These are phyloP conservation scores for Gastrodia elata DNA, from an alignment of 106 monocot genomes.

Conservation along the genomic window DNA sequence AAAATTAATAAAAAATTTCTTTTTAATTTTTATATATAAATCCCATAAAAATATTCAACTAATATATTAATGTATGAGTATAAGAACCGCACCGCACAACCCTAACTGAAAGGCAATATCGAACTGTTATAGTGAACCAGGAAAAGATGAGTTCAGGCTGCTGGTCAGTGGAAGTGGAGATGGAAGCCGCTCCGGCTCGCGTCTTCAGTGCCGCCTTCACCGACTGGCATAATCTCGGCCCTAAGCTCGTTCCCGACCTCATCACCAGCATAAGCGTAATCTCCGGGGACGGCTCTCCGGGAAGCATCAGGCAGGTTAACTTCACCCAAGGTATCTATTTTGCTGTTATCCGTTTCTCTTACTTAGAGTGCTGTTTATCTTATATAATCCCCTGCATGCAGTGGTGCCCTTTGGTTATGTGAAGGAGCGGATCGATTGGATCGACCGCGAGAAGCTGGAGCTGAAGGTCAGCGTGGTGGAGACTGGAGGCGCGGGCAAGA, in stretches of 20 bases:
- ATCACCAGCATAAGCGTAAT: slow-evolving; percentile 7
- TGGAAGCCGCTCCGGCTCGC: slow-evolving; percentile 16
- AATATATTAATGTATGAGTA: no score
- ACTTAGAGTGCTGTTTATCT: neutral
- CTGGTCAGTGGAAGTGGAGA: slow-evolving; percentile 19
- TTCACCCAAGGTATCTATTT: slow-evolving; percentile 23
- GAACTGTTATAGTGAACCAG: no score
- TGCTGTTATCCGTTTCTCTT: neutral
- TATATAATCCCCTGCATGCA: neutral
- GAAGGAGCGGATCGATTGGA: slow-evolving; percentile 13
- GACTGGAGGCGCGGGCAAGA: slow-evolving; percentile 10
- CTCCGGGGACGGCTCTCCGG: slow-evolving; percentile 12
- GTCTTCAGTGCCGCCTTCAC: slow-evolving; percentile 25
- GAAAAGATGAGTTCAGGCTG: neutral
- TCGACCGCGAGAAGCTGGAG: slow-evolving; percentile 15
- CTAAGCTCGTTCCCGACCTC: slow-evolving; percentile 27
- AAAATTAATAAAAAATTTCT: no score
- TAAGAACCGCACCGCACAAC: no score
- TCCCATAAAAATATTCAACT: no score
- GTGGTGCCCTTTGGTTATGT: neutral
- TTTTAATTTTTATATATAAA: no score
- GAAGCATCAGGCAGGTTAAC: slow-evolving; percentile 27
- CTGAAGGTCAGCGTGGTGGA: neutral
- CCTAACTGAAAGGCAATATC: no score
- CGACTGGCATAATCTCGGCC: slow-evolving; percentile 41